These are phyloP conservation scores for Colletotrichum tamarilloi DNA, from an alignment of 2,329 filamentous ascomycete genomes.

Conservation along the genomic window DNA sequence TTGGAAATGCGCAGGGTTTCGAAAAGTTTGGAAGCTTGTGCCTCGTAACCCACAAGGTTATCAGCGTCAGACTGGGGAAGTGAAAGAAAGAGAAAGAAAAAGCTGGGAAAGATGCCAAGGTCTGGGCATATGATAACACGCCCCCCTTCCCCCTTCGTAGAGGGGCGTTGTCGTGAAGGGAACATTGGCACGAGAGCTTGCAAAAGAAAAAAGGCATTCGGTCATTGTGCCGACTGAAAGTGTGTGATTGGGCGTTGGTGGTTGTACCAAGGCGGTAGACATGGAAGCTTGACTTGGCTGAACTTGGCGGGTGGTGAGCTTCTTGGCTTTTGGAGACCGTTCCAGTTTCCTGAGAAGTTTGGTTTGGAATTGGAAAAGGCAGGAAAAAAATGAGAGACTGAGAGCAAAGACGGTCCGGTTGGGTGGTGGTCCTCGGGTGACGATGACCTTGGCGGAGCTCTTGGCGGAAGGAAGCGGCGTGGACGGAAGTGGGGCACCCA, in stretches of 20 bases:
- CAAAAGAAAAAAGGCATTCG: slow-evolving; percentile 14
- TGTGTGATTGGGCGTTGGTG: slow-evolving; percentile 22
- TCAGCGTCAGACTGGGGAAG: background rate
- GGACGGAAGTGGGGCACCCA: slow-evolving; percentile 25
- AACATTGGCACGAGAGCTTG: background rate
- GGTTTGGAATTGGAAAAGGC: background rate
- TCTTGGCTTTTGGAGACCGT: slow-evolving; percentile 24
- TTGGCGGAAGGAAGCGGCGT: slow-evolving; percentile 34
- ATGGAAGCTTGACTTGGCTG: slow-evolving; percentile 28
- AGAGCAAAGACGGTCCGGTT: slow-evolving; percentile 20
- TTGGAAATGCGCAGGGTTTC: slow-evolving; percentile 20
- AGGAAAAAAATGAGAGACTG: background rate
- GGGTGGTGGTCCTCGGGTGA: slow-evolving; percentile 34
- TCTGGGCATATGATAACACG: slow-evolving; percentile 33
- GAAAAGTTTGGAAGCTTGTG: slow-evolving; percentile 29
- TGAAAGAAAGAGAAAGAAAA: slow-evolving; percentile 8
- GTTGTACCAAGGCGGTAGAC: slow-evolving; percentile 28
- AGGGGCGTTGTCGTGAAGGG: background rate
- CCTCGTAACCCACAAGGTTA: slow-evolving; percentile 13
- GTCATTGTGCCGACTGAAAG: slow-evolving; percentile 31
- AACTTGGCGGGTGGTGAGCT: slow-evolving; percentile 25
- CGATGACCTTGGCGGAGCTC: slow-evolving; percentile 34
- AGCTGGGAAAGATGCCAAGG: slow-evolving; percentile 25
- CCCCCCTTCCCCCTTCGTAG: slow-evolving; percentile 18
- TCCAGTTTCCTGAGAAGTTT: background rate